Base-by-base conservation (phyloP, 306 rosid species). In the Gastrolobium bilobum region DNA sequence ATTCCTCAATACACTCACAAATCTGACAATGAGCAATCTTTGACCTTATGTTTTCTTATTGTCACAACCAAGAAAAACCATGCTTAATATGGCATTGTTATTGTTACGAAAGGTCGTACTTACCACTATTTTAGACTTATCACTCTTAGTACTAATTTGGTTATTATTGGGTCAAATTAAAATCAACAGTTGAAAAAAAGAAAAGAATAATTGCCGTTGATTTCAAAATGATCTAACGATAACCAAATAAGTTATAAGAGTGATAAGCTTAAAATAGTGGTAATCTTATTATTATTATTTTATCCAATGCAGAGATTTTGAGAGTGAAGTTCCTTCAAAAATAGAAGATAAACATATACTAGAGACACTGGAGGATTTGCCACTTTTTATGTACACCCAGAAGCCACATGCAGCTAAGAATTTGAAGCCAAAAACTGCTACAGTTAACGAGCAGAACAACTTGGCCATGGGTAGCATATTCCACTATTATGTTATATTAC, bases 381-480 rank as follows among this genome's bases (percentile, higher is more conserved):
- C 97, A 39, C 83, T 70, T 79, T 84, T 77, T 54, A 44, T 87
- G 62, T 79, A 79, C 88, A 74, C 86, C 20, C 68, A 42, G 15
- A 76, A 87, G 77, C 80, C 83, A 59, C 62, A 44, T 77, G 68
- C 68, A 4, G 60, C 79, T 33, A 84, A 74, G 79, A 81, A 87
- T 63, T 62, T 60, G 69, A 73, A 73, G 69, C 37, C 79, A 68
- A 31, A 39, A 63, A 71, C 34, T 43, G 34, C 81, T 75, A 76
- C 78, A 4, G 33, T 79, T 20, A 78, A 62, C 6, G 75, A 47
- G 34, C 77, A 84, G 7, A 57, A 71, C 7, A 68, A 82, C 47
- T 76, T 87, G 74, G 73, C 87, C 48, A 79, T 58, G 62, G 91
- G 93, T 87, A 80, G 53, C 60, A 62, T 68, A 71, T 54, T 60